Base-by-base conservation (phyloP, 139 green algal genomes). In the Chlorella ohadii region DNA sequence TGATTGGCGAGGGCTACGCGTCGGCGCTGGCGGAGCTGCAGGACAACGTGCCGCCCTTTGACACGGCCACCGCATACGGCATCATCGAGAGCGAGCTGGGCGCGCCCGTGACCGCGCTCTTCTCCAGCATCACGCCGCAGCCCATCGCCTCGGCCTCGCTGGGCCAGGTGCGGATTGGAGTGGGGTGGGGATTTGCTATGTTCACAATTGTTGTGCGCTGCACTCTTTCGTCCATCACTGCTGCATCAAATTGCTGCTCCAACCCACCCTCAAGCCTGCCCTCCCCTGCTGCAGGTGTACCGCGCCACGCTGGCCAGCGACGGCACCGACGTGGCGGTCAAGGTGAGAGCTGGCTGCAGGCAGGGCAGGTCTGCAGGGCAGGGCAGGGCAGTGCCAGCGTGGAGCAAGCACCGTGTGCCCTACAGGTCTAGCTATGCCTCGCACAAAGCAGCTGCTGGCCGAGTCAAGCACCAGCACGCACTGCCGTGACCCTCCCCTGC, bases 11-110 rank as follows among this genome's bases (percentile, higher is more conserved):
- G 64, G 57, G 70, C 17, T 95, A 95, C 80, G 80, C 94, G 22
- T 90, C 94, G 85, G 92, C 93, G 4, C 91, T 99, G 64, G 85
- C 87, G 1, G 86, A 93, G 71, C 92, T 85, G 80, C 95, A 96
- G 72, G 92, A 96, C 85, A 72, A 84, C 44, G 72, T 94, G 44
- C 72, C 86, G 28, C 77, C 86, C 41, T 95, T 95, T 70, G 59
- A 85, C 41, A 90, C 79, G 12, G 31, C 22, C 3, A 28, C 34
- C 36, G 81, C 89, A 2, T 33, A 73, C 33, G 68, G 25, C 41
- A 99, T 99, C 51, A 95, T 99, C 23, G 94, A 99, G 85, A 44
- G 88, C 74, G 86, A 98, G 78, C 87, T 99, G 41, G 97, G 96
- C 2, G 80, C 88, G 70, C 94, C 95, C 12, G 79, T 99, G 22